These are phyloP conservation scores for Aspergillus olivimuriae DNA, from an alignment of 495 filamentous ascomycete genomes.

Conservation along the genomic window DNA sequence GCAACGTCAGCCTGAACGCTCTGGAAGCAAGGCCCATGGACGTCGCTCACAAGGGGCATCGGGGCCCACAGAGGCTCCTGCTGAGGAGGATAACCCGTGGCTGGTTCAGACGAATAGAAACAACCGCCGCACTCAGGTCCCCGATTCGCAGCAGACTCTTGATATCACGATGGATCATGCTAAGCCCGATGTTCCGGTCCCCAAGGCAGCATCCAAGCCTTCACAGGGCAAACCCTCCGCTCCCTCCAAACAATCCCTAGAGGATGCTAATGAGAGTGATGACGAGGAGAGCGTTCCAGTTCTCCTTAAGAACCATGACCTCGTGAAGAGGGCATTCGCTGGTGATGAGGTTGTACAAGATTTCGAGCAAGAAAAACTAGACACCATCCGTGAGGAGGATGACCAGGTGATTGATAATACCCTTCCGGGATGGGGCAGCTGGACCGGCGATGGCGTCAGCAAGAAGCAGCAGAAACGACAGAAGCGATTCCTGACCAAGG, in stretches of 20 bases:
- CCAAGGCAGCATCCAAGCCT: constrained; percentile 13
- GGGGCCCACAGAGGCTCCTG: constrained; percentile 15
- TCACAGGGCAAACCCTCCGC: constrained; percentile 18
- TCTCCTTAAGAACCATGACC: constrained; percentile 68
- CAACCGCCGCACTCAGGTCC: constrained; percentile 28
- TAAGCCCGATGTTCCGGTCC: constrained; percentile 13
- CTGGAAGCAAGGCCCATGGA: constrained; percentile 14
- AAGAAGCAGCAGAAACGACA: constrained; percentile 55
- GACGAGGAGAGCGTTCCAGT: constrained; percentile 57
- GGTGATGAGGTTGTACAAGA: constrained; percentile 81
- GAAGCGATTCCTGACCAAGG: constrained; percentile 59
- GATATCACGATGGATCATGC: constrained; percentile 34
- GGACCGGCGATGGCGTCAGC: constrained; percentile 75
- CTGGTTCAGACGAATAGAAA: constrained; percentile 34
- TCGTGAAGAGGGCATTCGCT: constrained; percentile 81
- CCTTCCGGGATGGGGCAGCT: constrained; percentile 86
- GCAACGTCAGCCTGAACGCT: constrained; percentile 14
- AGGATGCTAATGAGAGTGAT: constrained; percentile 39
- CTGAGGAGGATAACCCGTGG: constrained; percentile 45
- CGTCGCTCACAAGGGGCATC: constrained; percentile 14
- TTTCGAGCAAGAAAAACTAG: constrained; percentile 75
- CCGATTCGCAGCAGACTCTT: constrained; percentile 29
- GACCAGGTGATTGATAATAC: constrained; percentile 80
- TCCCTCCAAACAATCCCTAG: constrained; percentile 13
- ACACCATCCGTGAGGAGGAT: constrained; percentile 68